Percentiles rank a stretch among this genome's conserved stretches.
Conservation (phyloP, 1,284 basidiomycete species). For the Sanguinoderma infundibulare region DNA sequence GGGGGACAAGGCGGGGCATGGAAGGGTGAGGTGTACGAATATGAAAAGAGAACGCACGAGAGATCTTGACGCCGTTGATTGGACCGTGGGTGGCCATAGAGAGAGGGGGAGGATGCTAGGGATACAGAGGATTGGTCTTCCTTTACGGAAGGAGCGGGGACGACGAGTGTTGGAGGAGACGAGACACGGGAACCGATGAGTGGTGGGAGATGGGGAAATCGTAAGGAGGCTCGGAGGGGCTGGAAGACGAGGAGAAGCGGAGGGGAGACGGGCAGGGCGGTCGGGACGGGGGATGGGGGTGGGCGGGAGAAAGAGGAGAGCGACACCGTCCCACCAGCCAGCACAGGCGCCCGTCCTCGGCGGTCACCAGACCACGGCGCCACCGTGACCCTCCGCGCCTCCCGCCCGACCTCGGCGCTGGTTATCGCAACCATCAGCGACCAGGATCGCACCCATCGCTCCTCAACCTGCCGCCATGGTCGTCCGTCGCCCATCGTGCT, state of each 20-base stretch:
- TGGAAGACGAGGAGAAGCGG: not conserved
- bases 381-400: not conserved
- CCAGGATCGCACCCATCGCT: no score
- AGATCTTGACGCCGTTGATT: conserved; percentile 91
- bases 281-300: conserved; percentile 6
- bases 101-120: conserved; percentile 28
- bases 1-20: conserved; percentile 25
- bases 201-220: conserved; percentile 14
- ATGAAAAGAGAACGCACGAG: conserved; percentile 63
- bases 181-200: conserved; percentile 7
- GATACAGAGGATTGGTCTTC: conserved; percentile 32
- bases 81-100: conserved; percentile 78
- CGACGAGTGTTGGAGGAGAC: conserved; percentile 11
- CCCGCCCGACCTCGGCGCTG: not conserved
- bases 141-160: conserved; percentile 21
- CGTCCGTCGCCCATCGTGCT: no score
- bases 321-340: conserved; percentile 17
- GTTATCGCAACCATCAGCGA: not conserved
- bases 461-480: no score
- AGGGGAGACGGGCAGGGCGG: conserved; percentile 4
- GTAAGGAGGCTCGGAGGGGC: no score
- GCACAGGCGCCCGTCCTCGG: conserved; percentile 11
- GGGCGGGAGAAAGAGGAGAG: conserved; percentile 24
- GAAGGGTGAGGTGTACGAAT: conserved; percentile 26
- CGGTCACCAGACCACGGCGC: conserved; percentile 15